Conservation (phyloP, 768 basidiomycete species). For the Russula griseocarnosa region DNA sequence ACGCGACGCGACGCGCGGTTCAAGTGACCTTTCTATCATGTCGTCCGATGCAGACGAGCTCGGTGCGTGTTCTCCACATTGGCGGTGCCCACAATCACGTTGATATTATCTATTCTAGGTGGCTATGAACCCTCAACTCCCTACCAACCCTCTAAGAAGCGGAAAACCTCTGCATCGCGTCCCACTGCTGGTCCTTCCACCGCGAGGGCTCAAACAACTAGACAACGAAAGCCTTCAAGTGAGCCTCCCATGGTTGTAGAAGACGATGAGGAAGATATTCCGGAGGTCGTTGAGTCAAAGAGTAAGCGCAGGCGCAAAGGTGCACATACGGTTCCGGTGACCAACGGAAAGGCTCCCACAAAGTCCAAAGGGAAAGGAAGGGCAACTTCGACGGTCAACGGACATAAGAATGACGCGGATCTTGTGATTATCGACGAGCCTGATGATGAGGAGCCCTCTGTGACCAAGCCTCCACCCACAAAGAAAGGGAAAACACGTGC, state of each 20-base stretch:
- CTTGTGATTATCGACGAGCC: constrained; percentile 18
- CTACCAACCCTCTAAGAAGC: constrained; percentile 29
- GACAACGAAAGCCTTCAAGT: constrained; percentile 20
- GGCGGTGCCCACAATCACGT: constrained; percentile 2
- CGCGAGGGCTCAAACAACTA: constrained; percentile 25
- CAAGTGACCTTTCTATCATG: constrained; percentile 11
- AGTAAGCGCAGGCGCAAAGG: constrained; percentile 23
- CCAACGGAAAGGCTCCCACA: constrained; percentile 33
- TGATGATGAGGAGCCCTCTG: constrained; percentile 23
- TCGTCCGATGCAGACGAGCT: constrained; percentile 28
- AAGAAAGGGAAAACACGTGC: constrained; percentile 15
- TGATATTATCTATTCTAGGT: constrained; percentile 12
- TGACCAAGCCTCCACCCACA: constrained; percentile 22
- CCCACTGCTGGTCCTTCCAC: constrained; percentile 28
- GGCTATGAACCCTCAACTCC: constrained; percentile 36
- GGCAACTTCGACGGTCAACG: constrained; percentile 32
- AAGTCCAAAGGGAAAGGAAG: constrained; percentile 39
- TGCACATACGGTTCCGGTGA: constrained; percentile 7
- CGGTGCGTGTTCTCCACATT: constrained; percentile 26
- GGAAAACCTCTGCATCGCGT: constrained; percentile 25
- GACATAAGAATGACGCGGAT: background rate
- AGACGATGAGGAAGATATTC: constrained; percentile 27
- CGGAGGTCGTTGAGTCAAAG: constrained; percentile 26
- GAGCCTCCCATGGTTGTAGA: constrained; percentile 22
- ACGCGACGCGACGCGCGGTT: constrained; percentile 1